Evolutionary conservation across 441 rosid genomes (phyloP).

Genomic region (Lepidium campestre): DNA sequence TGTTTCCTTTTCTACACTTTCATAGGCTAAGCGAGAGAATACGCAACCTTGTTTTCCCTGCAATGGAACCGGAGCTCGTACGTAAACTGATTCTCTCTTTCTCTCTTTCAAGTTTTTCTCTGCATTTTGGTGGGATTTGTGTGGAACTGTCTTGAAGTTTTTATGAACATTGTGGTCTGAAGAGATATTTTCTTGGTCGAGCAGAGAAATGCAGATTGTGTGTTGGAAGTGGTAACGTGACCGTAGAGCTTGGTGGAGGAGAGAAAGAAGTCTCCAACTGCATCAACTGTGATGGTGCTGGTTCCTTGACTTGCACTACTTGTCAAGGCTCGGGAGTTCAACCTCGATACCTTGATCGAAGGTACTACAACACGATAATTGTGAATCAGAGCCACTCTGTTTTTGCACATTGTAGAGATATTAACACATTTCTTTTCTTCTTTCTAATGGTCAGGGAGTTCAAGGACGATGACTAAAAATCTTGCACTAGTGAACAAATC

Average conservation of each 20-base stretch:
- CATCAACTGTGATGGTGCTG: constrained; percentile 79
- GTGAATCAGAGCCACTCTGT: neutral
- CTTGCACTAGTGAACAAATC: neutral
- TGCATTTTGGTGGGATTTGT: neutral
- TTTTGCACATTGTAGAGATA: neutral
- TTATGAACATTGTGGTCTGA: neutral
- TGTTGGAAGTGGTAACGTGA: constrained; percentile 63
- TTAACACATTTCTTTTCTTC: neutral
- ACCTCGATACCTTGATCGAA: constrained; percentile 97
- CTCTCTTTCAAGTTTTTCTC: neutral
- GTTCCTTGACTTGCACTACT: constrained; percentile 89
- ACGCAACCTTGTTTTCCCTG: constrained; percentile 97
- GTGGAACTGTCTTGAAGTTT: neutral
- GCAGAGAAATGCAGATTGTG: constrained; percentile 87
- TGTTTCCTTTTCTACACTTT: neutral
- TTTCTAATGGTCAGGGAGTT: constrained; percentile 59
- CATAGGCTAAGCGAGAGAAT: constrained; percentile 79
- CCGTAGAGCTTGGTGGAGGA: constrained; percentile 65
- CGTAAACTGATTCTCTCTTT: constrained; percentile 19
- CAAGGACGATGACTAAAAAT: constrained; percentile 79
- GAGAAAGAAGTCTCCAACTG: constrained; percentile 75
- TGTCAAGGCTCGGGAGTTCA: constrained; percentile 95
- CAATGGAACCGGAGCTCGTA: constrained; percentile 93
- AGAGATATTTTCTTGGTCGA: constrained; percentile 3
- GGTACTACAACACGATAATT: constrained; percentile 37